Conservation (phyloP, 2,329 filamentous ascomycete genomes). For the Cladosporium sp. region DNA sequence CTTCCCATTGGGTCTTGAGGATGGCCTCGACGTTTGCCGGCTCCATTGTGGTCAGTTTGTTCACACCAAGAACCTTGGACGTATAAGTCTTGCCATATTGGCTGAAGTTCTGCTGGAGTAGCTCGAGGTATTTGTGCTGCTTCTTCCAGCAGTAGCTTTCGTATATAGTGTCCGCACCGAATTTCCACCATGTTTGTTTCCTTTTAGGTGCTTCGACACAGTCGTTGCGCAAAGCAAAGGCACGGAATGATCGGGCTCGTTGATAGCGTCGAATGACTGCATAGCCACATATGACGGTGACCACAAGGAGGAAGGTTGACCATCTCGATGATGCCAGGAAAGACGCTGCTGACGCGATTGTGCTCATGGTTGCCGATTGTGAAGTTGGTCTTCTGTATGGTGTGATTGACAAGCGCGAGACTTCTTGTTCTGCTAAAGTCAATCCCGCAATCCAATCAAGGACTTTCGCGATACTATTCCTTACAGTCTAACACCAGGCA, state of each 20-base stretch:
- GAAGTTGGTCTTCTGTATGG: neutral
- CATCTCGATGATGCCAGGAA: neutral
- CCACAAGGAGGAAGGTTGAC: neutral
- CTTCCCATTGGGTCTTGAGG: slow-evolving; percentile 1
- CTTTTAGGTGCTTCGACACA: neutral
- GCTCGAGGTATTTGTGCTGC: neutral
- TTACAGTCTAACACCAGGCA: neutral
- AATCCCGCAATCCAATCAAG: neutral
- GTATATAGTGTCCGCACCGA: neutral
- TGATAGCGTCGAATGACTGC: neutral
- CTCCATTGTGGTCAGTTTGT: slow-evolving; percentile 5
- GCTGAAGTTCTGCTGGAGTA: slow-evolving; percentile 5
- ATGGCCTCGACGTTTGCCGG: slow-evolving; percentile 9
- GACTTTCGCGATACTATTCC: neutral
- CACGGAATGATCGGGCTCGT: neutral
- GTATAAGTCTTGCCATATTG: slow-evolving; percentile 3
- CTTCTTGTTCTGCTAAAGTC: neutral
- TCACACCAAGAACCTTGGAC: neutral
- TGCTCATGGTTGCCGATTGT: neutral
- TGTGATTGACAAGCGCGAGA: neutral
- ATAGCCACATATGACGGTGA: neutral
- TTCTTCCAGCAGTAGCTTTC: slow-evolving; percentile 7
- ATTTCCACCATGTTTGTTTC: slow-evolving; percentile 2
- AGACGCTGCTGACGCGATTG: neutral
- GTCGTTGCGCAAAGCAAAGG: neutral